A percentile compares a stretch with the other conserved stretches of the same genome.
Evolutionary conservation across 495 filamentous ascomycete genomes (phyloP).

Genomic region (Daldinia caldariorum): DNA sequence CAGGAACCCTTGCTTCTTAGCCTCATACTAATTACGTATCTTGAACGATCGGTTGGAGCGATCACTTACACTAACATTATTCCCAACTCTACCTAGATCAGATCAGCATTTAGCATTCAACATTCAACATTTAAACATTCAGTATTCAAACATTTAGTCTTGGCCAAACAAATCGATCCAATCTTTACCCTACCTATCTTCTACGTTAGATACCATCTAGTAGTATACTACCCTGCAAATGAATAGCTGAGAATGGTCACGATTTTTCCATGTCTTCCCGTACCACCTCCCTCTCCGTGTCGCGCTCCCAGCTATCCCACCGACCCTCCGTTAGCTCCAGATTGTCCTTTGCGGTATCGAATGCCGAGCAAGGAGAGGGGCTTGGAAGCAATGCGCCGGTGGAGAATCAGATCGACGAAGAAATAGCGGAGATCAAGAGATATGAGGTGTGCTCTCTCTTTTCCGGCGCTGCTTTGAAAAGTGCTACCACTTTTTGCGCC

Average conservation of each 20-base stretch:
- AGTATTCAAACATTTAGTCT: neutral
- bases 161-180: neutral
- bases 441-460: conserved; percentile 72
- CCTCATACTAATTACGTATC: conserved; percentile 15
- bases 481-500: conserved; percentile 1
- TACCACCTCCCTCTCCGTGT: conserved; percentile 66
- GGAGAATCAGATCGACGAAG: conserved; percentile 81
- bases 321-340: conserved; percentile 74
- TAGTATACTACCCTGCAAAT: conserved; percentile 38
- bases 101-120: conserved; percentile 3
- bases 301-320: conserved; percentile 54
- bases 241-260: conserved; percentile 45
- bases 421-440: conserved; percentile 96
- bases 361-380: conserved; percentile 67
- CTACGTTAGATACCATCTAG: neutral
- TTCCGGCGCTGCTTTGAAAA: neutral
- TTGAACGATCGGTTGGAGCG: conserved; percentile 11
- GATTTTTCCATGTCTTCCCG: conserved; percentile 67
- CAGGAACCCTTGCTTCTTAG: conserved; percentile 13
- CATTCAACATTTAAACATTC: neutral
- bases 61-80: conserved; percentile 6
- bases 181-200: conserved; percentile 10
- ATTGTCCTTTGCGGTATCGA: conserved; percentile 74
- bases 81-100: conserved; percentile 13
- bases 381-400: conserved; percentile 52